Conservation (phyloP, 73 alveolate genomes). For the Durusdinium trenchii region DNA sequence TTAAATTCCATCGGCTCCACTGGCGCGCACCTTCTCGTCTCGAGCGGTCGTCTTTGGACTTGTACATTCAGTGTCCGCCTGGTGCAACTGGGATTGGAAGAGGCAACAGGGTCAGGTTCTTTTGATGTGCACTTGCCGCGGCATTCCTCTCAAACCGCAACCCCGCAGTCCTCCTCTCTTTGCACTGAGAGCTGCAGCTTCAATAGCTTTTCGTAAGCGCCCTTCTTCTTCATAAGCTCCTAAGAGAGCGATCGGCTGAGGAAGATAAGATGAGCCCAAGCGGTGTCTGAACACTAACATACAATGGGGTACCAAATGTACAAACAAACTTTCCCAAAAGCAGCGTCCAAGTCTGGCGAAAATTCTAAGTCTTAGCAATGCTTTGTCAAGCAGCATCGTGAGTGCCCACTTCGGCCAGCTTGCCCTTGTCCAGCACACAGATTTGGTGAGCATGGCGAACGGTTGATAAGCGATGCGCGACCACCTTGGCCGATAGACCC, state of each 20-base stretch:
- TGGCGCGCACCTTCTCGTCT: no score
- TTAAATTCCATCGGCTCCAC: no score
- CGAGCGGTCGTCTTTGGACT: no score
- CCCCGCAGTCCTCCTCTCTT: neutral
- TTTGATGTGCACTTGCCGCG: no score
- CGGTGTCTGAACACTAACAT: neutral
- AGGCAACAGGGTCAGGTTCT: no score
- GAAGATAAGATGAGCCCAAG: neutral
- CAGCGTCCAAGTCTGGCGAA: neutral
- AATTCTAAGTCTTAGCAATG: neutral
- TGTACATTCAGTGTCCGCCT: no score
- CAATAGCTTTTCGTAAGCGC: conserved; percentile 85
- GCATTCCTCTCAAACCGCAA: neutral
- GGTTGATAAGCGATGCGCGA: conserved; percentile 97
- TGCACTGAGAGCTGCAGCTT: conserved; percentile 78
- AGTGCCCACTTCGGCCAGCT: conserved; percentile 97
- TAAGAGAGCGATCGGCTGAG: neutral
- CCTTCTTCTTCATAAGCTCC: conserved; percentile 79
- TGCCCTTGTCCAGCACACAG: conserved; percentile 97
- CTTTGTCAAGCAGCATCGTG: conserved; percentile 96
- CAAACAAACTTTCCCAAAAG: no score
- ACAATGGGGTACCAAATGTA: neutral
- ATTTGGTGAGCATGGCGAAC: conserved; percentile 97
- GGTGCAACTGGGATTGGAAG: no score
- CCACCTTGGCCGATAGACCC: conserved; percentile 77